Evolutionary conservation across 1,284 basidiomycete species (phyloP).

Genomic region (Austroboletus rostrupii): DNA sequence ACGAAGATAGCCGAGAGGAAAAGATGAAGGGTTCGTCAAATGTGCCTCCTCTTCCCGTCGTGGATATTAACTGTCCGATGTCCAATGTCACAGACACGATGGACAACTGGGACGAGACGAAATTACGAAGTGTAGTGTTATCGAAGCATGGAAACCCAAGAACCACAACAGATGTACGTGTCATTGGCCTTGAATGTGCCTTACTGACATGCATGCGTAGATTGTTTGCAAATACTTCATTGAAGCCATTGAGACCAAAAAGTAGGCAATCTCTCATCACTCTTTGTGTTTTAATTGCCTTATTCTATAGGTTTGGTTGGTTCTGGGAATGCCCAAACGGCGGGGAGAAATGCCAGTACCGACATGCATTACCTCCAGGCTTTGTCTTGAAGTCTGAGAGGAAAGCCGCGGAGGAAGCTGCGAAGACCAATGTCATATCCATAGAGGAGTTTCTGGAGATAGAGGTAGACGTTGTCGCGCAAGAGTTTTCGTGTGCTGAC

Average conservation of each 20-base stretch:
- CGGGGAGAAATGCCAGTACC: slow-evolving; percentile 89
- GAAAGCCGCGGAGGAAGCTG: slow-evolving; percentile 81
- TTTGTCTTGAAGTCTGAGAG: slow-evolving; percentile 92
- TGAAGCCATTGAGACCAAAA: slow-evolving; percentile 91
- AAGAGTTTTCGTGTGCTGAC: slow-evolving; percentile 6
- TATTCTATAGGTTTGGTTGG: slow-evolving; percentile 69
- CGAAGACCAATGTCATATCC: slow-evolving; percentile 87
- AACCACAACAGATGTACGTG: slow-evolving; percentile 84
- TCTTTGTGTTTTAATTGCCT: neutral
- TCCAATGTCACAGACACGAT: slow-evolving; percentile 73
- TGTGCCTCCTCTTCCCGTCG: neutral
- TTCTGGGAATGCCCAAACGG: slow-evolving; percentile 88
- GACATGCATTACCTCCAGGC: slow-evolving; percentile 93
- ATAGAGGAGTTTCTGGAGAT: slow-evolving; percentile 97
- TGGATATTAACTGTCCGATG: slow-evolving; percentile 5
- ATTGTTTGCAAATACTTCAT: slow-evolving; percentile 98
- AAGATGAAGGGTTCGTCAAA: slow-evolving; percentile 63
- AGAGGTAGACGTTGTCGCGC: slow-evolving; percentile 55
- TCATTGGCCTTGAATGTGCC: neutral
- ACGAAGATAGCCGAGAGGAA: slow-evolving; percentile 84
- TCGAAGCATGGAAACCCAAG: slow-evolving; percentile 90
- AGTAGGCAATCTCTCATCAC: slow-evolving; percentile 46
- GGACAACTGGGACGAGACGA: slow-evolving; percentile 98
- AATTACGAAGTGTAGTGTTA: slow-evolving; percentile 80
- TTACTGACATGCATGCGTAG: slow-evolving; percentile 36